Conservation (phyloP, 2,329 filamentous ascomycete species). For the Penicillium sp. region DNA sequence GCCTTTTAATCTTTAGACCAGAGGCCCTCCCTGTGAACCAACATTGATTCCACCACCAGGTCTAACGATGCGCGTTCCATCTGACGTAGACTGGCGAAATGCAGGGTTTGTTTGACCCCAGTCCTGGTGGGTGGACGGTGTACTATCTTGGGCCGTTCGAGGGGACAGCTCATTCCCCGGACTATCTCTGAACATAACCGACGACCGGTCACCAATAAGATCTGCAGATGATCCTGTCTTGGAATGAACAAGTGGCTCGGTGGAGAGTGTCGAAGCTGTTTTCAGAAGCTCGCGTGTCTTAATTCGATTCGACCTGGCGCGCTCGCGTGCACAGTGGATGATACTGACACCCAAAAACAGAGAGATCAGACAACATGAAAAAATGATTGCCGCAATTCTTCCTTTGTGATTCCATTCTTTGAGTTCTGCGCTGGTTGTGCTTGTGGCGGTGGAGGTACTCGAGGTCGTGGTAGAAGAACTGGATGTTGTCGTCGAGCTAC, state of each 20-base stretch:
- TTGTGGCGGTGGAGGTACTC: conserved; percentile 6
- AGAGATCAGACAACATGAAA: conserved; percentile 9
- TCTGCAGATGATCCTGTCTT: conserved; percentile 1
- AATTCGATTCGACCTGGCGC: conserved; percentile 13
- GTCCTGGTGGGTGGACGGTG: too few species aligned
- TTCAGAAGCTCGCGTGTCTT: conserved; percentile 7
- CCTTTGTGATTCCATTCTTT: conserved; percentile 11
- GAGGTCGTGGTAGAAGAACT: conserved; percentile 1
- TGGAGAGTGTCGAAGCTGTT: background rate
- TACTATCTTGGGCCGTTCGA: conserved; percentile 3
- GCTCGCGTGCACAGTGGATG: conserved; percentile 3
- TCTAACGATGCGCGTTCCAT: too few species aligned
- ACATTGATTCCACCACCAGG: too few species aligned
- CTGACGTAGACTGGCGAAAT: too few species aligned
- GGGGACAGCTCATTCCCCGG: conserved; percentile 4
- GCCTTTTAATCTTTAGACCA: too few species aligned
- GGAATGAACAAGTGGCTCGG: background rate
- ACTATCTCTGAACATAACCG: conserved; percentile 9
- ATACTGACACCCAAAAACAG: conserved; percentile 11
- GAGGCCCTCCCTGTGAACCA: too few species aligned
- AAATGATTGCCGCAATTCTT: conserved; percentile 15
- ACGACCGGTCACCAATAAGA: conserved; percentile 5
- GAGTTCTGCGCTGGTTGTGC: conserved; percentile 3
- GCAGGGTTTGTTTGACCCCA: too few species aligned
- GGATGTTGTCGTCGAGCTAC: conserved; percentile 1